A percentile compares a stretch with the other conserved stretches of the same genome.
These are phyloP conservation scores for Lavandula angustifolia DNA, from an alignment of 257 asterid species.

Conservation along the genomic window DNA sequence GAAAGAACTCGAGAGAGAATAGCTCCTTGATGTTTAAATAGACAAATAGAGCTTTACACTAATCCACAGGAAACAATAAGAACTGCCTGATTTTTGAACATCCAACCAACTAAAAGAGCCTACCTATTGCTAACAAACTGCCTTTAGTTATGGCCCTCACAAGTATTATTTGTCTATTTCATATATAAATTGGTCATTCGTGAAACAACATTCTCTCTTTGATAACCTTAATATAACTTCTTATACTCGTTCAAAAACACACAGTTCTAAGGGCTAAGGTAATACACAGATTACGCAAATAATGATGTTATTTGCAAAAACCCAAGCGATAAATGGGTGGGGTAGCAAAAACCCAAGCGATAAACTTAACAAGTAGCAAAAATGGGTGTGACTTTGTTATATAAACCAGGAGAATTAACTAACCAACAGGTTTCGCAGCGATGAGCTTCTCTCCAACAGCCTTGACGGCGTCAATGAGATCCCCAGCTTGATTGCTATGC, in stretches of 20 bases:
- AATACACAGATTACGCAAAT: not conserved
- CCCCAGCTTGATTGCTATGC: constrained; percentile 70
- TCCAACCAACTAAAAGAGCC: no score
- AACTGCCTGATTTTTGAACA: no score
- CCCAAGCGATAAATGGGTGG: not conserved
- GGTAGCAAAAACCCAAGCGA: not conserved
- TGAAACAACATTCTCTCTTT: no score
- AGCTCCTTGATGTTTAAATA: constrained; percentile 20
- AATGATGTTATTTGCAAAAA: not conserved
- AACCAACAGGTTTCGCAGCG: constrained; percentile 91
- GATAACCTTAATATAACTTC: no score
- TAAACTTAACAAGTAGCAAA: not conserved
- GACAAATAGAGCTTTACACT: constrained; percentile 22
- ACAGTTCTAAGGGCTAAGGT: not conserved
- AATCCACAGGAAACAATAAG: constrained; percentile 21
- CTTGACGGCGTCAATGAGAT: constrained; percentile 83
- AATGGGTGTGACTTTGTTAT: not conserved
- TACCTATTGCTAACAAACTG: no score
- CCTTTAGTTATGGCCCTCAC: no score
- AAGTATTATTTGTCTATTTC: no score
- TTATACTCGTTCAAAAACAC: no score
- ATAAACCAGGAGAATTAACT: constrained; percentile 13
- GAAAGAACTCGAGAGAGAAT: not conserved
- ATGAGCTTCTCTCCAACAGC: constrained; percentile 81
- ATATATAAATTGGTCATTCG: no score